Evolutionary conservation across 495 filamentous ascomycete species (phyloP).

Genomic region (Clavariopsis aquatica): DNA sequence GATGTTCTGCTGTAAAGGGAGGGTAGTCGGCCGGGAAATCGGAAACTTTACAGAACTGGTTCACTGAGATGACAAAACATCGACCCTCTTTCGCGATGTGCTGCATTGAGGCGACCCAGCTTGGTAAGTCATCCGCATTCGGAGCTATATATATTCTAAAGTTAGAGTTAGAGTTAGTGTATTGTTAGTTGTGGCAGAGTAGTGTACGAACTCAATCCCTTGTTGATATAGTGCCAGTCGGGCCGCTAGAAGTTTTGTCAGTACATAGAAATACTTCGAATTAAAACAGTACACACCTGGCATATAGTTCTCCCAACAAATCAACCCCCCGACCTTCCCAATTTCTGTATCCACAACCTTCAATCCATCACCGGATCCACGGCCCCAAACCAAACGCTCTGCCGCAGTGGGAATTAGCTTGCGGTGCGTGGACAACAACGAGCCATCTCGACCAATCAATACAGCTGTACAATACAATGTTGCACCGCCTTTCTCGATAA

Average conservation of each 20-base stretch:
- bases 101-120: slow-evolving; percentile 50
- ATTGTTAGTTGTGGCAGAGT: neutral
- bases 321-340: slow-evolving; percentile 49
- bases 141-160: slow-evolving; percentile 49
- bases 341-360: slow-evolving; percentile 48
- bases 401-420: slow-evolving; percentile 50
- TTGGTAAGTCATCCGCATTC: slow-evolving; percentile 48
- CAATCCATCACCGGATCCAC: slow-evolving; percentile 47
- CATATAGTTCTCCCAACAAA: slow-evolving; percentile 54
- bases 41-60: slow-evolving; percentile 46
- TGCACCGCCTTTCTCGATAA: slow-evolving; percentile 50
- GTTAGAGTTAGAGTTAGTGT: slow-evolving; percentile 9
- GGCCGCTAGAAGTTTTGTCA: no score
- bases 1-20: slow-evolving; percentile 47
- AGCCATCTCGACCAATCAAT: slow-evolving; percentile 45
- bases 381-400: slow-evolving; percentile 49
- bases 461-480: slow-evolving; percentile 48
- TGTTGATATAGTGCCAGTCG: slow-evolving; percentile 49
- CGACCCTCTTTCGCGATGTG: slow-evolving; percentile 51
- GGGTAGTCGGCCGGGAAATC: slow-evolving; percentile 50
- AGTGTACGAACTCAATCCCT: slow-evolving; percentile 45
- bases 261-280: no score
- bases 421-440: slow-evolving; percentile 45
- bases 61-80: slow-evolving; percentile 49
- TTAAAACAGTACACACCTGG: no score